Evolutionary conservation across 805 yeast species (phyloP), one percentile per base, ranked within the genome.

Genomic region (Maudiozyma bulderi): DNA sequence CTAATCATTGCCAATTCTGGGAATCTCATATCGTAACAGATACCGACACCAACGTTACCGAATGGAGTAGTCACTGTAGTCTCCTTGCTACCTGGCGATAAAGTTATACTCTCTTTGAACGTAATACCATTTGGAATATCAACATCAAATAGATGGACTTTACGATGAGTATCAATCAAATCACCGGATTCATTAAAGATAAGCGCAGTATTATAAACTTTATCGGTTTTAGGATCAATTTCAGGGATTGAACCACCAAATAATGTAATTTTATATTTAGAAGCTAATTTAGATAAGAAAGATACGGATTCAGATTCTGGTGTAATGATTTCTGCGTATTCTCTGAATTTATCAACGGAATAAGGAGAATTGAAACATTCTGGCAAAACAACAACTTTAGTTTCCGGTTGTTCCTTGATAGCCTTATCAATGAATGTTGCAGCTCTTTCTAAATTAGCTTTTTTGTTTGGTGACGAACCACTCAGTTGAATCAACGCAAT

Each of bases 281-380:
- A 73, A n/a, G 98, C 96, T 55, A 88, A 64, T 0, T 65, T 61
- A 0, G 88, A 72, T 45, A 91, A 68, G 45, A 85, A 76, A 47
- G 65, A 55, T 3, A 91, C 81, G 0, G 83, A 76, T 37, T 63
- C 67, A 2, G 68, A 59, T 31, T 44, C 95, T 1, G 70, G 64
- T 6, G 95, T 95, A 41, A 93, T 85, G n/a, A 66, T 57, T 65
- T 93, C 99, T 3, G 96, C 90, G 63, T 93, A 91, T 51, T 86
- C 81, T 6, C 85, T 78, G 67, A 93, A 93, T 53, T 90, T 84
- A 50, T 78, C 78, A 31, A 88, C 95, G 0, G 95, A 80, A 62
- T 93, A 93, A 3, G 98, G 98, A 1, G 96, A 86, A 65, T 91
- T 93, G 77, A 90, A 91, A 70, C 96, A 89, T 69, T 93, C 98